Evolutionary conservation across 129 eudicot species (phyloP), one percentile per base, ranked within the genome.

Genomic region (Flaveria ramosissima): DNA sequence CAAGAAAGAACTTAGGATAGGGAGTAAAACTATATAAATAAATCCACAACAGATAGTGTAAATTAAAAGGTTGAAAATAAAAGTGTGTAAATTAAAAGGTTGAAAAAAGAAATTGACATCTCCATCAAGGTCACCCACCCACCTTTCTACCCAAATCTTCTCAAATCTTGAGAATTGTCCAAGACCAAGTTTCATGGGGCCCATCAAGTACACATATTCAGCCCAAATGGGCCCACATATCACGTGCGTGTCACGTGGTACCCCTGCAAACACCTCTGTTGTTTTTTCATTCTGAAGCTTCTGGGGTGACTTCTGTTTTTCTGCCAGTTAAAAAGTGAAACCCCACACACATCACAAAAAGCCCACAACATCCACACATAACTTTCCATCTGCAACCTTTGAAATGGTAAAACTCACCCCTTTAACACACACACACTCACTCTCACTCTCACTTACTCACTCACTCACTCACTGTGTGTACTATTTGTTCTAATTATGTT

Each of bases 161-260:
- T 68, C 78, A 76, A 63, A 79, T 84, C 87, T 79, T 81, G n/a
- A 79, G 26, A 50, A 79, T 61, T 68, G 81, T 79, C 84, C 81
- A 83, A 72, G 81, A 56, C 71, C 79, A 82, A 77, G 50, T 68
- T 26, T 39, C 47, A 47, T 41, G 74, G 86, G 81, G 6, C 87
- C 87, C 81, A 83, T 17, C 72, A 84, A 80, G 87, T 80, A 80
- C 85, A 80, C 70, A 71, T 67, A 77, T 77, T 30, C 42, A 76
- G 73, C 73, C 65, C 51, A 77, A 14, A 2, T 10, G 82, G 83
- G 19, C 72, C 84, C 77, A 76, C 56, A 32, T 16, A 76, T 84
- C 88, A 84, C 88, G 80, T 76, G 88, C 68, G 15, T 32, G 27
- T 52, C 88, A 80, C 88, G 88, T 80, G 88, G 72, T 12, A 19